Base-by-base conservation (phyloP, 352 stramenopile genomes). In the Phytophthora ohioensis region DNA sequence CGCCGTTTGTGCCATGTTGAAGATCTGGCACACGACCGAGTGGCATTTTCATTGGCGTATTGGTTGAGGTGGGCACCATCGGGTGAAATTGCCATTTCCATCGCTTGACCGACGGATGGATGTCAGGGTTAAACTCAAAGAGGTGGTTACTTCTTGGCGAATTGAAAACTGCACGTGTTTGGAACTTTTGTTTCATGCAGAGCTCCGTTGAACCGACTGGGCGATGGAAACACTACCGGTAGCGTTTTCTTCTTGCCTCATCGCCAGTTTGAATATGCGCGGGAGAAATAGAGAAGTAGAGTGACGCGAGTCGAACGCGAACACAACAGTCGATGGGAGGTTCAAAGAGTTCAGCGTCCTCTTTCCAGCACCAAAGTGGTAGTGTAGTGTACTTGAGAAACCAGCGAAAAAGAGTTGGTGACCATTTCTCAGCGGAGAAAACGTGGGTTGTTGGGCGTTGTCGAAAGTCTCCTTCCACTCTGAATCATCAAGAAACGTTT, bases 141-240 rank as follows among this genome's bases (percentile, higher is more conserved):
- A 15, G 41, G 43, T 53, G 46, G 41, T 17, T 42, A 30, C 13
- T 64, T 32, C 34, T 32, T 66, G 46, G 58, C 58, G 58, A 58
- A 58, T 66, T 66, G 21, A 51, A 43, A 31, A 58, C 13, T 66
- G 47, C 27, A 36, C 36, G 36, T 52, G 36, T 42, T 55, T 64
- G 56, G 31, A 31, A 17, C 10, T 34, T 35, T 53, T 10, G 46
- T 53, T 53, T 53, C 10, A 27, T 9, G 11, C 11, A 58, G 58
- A 66, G 46, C 57, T 64, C 35, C 38, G 46, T 58, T 66, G 58
- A 30, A 49, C 15, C 30, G 45, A 15, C 36, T 60, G 53, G 38
- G 4, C 13, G 12, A 61, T 45, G 34, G 15, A 21, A 47, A 38
- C 4, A 10, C 49, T 13, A 21, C 34, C 30, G 41, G 13, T 46